These are phyloP conservation scores for Basipetospora chlamydospora DNA, from an alignment of 2,329 filamentous ascomycete species.

Conservation along the genomic window DNA sequence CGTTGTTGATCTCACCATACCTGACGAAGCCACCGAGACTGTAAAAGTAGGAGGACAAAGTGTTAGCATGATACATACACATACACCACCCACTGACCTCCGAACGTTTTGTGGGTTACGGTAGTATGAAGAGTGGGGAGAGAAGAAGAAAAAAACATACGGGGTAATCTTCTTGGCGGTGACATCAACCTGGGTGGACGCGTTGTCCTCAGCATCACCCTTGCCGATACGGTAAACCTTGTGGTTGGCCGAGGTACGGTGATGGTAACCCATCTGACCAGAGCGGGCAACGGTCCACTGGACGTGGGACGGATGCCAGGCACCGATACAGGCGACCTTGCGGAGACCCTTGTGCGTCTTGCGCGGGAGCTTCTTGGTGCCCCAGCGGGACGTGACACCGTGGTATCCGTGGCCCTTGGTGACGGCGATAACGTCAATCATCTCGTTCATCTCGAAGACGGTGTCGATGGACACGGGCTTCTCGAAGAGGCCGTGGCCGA, in stretches of 20 bases:
- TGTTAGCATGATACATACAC: too few relatives aligned
- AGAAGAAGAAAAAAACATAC: constrained; percentile 46
- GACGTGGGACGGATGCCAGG: constrained; percentile 99
- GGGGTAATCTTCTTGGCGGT: constrained; percentile 99
- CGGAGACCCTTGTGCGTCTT: constrained; percentile 99
- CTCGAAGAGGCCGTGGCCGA: constrained; percentile 93
- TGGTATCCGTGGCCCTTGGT: constrained; percentile 99
- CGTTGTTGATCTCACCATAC: constrained; percentile 99
- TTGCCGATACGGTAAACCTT: constrained; percentile 99
- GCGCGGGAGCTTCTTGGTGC: constrained; percentile 99
- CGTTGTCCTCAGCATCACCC: constrained; percentile 79
- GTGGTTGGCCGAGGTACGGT: constrained; percentile 99
- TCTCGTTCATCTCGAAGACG: constrained; percentile 99
- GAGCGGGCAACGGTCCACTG: constrained; percentile 99
- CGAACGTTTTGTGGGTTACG: too few relatives aligned
- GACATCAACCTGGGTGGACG: constrained; percentile 86
- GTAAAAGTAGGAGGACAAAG: constrained; percentile 22
- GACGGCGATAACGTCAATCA: constrained; percentile 97
- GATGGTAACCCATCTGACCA: constrained; percentile 99
- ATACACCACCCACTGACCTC: too few relatives aligned
- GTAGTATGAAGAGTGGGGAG: neutral
- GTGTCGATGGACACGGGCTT: constrained; percentile 87
- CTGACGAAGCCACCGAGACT: constrained; percentile 98
- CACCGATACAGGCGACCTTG: constrained; percentile 99
- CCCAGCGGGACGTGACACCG: constrained; percentile 96